Percentiles rank a stretch among this genome's conserved stretches.
Evolutionary conservation across 208 protist species (phyloP).

Genomic region (Endotrypanum monterogeii): DNA sequence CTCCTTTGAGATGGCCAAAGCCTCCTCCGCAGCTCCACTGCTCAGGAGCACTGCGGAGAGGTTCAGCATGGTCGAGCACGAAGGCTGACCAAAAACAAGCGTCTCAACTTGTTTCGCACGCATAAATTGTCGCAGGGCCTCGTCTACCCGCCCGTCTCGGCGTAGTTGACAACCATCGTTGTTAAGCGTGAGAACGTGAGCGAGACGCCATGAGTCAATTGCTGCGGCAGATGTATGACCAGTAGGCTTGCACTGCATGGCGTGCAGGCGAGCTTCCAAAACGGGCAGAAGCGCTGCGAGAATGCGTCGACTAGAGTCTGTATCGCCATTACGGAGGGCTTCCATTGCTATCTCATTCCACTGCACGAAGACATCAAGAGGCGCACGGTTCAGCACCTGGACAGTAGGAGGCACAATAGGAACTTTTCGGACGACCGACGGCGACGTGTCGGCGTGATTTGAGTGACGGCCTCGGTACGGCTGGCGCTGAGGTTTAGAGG

Average conservation of each 20-base stretch:
- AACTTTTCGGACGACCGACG: neutral
- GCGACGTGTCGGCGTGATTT: neutral
- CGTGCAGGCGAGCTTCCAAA: slow-evolving; percentile 10
- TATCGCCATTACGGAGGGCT: slow-evolving; percentile 47
- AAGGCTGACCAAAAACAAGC: slow-evolving; percentile 60
- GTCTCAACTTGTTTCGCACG: slow-evolving; percentile 61
- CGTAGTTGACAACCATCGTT: slow-evolving; percentile 85
- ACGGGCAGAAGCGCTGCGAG: slow-evolving; percentile 14
- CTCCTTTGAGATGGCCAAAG: slow-evolving; percentile 63
- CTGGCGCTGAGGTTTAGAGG: neutral
- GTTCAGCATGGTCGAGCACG: slow-evolving; percentile 89
- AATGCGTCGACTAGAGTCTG: slow-evolving; percentile 37
- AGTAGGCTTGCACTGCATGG: slow-evolving; percentile 5
- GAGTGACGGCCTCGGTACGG: neutral
- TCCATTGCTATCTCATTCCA: slow-evolving; percentile 79
- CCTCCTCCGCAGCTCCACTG: slow-evolving; percentile 47
- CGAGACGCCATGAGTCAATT: slow-evolving; percentile 49
- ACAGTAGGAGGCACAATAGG: slow-evolving; percentile 4
- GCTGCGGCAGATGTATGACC: neutral
- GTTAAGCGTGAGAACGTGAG: slow-evolving; percentile 72
- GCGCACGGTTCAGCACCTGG: slow-evolving; percentile 1
- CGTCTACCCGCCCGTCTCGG: slow-evolving; percentile 43
- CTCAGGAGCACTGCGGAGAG: slow-evolving; percentile 78
- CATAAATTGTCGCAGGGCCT: slow-evolving; percentile 51
- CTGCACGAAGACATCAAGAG: slow-evolving; percentile 44